These are phyloP conservation scores for Boletus speciosus DNA, from an alignment of 768 basidiomycete genomes.

Conservation along the genomic window DNA sequence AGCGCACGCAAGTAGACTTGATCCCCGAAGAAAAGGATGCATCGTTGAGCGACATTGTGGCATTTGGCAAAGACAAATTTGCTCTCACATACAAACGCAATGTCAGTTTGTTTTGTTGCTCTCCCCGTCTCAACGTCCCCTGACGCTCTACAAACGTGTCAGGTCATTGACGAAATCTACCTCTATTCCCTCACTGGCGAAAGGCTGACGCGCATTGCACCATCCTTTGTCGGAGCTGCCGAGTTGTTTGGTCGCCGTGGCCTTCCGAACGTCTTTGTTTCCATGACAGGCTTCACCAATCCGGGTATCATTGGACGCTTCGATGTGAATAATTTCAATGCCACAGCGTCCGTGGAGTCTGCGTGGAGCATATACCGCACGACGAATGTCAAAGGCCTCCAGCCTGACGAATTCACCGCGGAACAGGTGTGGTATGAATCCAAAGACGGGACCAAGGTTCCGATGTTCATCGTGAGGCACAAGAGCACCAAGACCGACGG, in stretches of 20 bases:
- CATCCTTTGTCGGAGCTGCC: constrained; percentile 66
- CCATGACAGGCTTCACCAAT: constrained; percentile 64
- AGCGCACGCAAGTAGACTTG: constrained; percentile 50
- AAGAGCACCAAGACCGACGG: constrained; percentile 68
- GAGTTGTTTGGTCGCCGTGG: constrained; percentile 48
- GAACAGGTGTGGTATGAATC: constrained; percentile 78
- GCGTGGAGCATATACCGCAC: constrained; percentile 58
- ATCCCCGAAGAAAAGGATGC: constrained; percentile 69
- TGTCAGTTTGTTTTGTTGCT: constrained; percentile 38
- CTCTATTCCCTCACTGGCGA: constrained; percentile 57
- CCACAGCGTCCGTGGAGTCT: constrained; percentile 35
- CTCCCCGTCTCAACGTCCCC: background rate
- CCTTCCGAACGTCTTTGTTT: constrained; percentile 60
- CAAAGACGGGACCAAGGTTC: constrained; percentile 77
- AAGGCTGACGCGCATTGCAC: constrained; percentile 52
- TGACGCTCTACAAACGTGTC: constrained; percentile 5
- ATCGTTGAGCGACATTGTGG: constrained; percentile 46
- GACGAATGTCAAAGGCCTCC: constrained; percentile 57
- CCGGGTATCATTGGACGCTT: constrained; percentile 66
- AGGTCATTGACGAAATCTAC: constrained; percentile 79
- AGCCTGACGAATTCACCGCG: constrained; percentile 63
- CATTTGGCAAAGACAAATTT: constrained; percentile 55
- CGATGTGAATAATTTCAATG: constrained; percentile 42
- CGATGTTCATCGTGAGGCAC: constrained; percentile 83
- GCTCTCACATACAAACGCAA: constrained; percentile 68